Evolutionary conservation across 169 alveolate genomes (phyloP), one percentile per base, ranked within the genome.

Genomic region (Eimeria acervulina): DNA sequence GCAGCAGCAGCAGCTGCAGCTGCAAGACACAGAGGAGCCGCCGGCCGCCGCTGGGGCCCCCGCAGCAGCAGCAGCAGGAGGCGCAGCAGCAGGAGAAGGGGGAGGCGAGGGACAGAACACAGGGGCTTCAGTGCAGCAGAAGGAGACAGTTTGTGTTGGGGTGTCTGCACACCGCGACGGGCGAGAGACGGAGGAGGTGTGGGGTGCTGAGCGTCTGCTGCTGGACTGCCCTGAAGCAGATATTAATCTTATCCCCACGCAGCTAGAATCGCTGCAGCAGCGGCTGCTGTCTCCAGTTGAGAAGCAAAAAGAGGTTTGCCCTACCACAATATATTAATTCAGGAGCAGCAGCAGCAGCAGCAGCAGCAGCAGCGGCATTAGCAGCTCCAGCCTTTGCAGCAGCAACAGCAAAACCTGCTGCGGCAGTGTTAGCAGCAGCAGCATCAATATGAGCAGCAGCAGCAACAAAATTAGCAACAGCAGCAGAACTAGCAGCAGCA

Each of bases 201-300:
- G 90, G 66, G 66, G 66, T 13, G 72, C 90, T 1, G 70, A 47
- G 72, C 68, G 90, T 15, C 72, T 81, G 55, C 33, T 81, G 0
- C 72, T 12, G 0, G 47, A 51, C 90, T 47, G 90, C 70, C 15
- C 72, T 12, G 72, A 44, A 81, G 66, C 44, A 51, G 90, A 81
- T 40, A 42, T 51, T 6, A 51, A 26, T 7, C 72, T 81, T 1
- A 44, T 81, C 15, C 90, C 90, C 10, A 44, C 44, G 90, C 90
- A 81, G 90, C 70, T 81, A 8, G 72, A 81, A 63, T 70, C 90
- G 42, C 44, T 81, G 40, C 72, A 47, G 40, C 72, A 47, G 70
- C 90, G 70, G 61, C 90, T 81, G 66, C 90, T 47, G 70, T 81
- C 90, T 44, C 90, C 90, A 10, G 40, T 47, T 5, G 90, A 81